Conservation (phyloP, 768 basidiomycete species). For the Cystoderma amianthinum region DNA sequence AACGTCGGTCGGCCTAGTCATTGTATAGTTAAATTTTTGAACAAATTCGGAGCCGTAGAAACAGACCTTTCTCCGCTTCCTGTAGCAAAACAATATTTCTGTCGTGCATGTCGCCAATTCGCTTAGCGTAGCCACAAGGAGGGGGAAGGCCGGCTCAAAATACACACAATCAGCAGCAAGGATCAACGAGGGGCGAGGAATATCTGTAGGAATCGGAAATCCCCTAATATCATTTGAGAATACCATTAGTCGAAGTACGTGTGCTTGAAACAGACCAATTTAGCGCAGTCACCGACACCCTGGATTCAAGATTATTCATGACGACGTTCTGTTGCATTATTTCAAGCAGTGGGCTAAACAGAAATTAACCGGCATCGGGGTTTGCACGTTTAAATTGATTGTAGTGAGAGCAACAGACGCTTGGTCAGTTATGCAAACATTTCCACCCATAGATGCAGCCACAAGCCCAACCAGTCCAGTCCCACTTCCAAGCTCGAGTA, state of each 20-base stretch:
- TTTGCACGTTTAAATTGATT: constrained; percentile 4
- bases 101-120: constrained; percentile 50
- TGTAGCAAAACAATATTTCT: constrained; percentile 87
- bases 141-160: constrained; percentile 88
- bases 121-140: constrained; percentile 73
- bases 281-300: constrained; percentile 59
- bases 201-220: constrained; percentile 37
- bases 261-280: constrained; percentile 57
- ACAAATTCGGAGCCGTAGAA: too few relatives aligned
- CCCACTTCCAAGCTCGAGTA: constrained; percentile 86
- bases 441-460: constrained; percentile 57
- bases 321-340: constrained; percentile 74
- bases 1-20: constrained; percentile 77
- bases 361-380: constrained; percentile 7
- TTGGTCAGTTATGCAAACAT: constrained; percentile 88
- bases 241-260: constrained; percentile 2
- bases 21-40: background rate
- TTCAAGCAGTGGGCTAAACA: constrained; percentile 58
- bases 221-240: constrained; percentile 46
- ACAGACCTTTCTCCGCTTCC: constrained; percentile 81
- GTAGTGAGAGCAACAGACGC: constrained; percentile 46
- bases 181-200: constrained; percentile 55
- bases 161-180: constrained; percentile 95
- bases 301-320: constrained; percentile 51
- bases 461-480: constrained; percentile 92